Evolutionary conservation across 2,329 filamentous ascomycete genomes (phyloP), one percentile per base, ranked within the genome.

Genomic region (Colletotrichum lentis): DNA sequence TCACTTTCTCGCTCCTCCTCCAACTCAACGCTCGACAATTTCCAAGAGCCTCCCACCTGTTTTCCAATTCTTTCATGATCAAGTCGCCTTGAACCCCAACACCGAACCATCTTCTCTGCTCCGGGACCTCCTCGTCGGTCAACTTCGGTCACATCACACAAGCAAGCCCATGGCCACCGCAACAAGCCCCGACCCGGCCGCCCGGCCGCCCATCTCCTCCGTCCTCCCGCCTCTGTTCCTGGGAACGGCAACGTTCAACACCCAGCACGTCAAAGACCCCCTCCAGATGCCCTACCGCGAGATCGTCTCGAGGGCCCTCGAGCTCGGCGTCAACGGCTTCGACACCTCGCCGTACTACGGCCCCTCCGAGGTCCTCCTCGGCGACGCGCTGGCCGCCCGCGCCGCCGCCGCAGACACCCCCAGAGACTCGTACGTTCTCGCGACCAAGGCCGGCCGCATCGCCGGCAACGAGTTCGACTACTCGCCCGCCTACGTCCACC

Each of bases 211-310:
- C 55, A n/a, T 69, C 55, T 22, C 62, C 14, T 46, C 62, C 10
- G 82, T 90, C 63, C 86, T 97, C 61, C 92, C 93, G 3, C 93
- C 94, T 10, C 86, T 97, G 52, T 86, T 96, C 76, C 88, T 95
- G 74, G 94, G 94, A 71, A 94, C 92, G n/a, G 93, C 91, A 27
- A 95, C 92, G 44, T 97, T 97, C 86, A 97, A 96, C 82, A 85
- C 87, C 71, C 93, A 95, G 76, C 94, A 93, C 79, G 91, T 94
- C 74, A 78, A 62, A 47, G 67, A 69, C 49, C 67, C 67, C 3
- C 64, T 63, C 27, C 58, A 66, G 67, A 67, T 69, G 67, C 67
- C 67, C 14, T 67, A 67, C 54, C 50, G 67, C 35, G 57, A 69
- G 47, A 67, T 69, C 18, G 58, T 69, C 52, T 67, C 62, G 14